Base-by-base conservation (phyloP, 768 basidiomycete genomes). In the Termitomyces sp. region DNA sequence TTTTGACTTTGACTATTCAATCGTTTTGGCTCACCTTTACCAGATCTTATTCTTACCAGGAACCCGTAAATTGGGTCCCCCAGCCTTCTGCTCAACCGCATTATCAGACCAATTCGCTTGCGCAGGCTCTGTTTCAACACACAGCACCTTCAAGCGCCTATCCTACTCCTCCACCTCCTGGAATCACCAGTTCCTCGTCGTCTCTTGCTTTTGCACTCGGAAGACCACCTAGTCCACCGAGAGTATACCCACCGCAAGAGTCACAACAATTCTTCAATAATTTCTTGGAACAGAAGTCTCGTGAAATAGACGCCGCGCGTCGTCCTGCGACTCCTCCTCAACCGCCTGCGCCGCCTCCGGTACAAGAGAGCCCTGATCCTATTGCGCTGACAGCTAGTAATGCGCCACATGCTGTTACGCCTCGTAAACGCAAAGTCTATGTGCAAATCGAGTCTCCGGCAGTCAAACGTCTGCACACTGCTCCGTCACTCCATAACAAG, bases 201-300 rank as follows among this genome's bases (percentile, higher is more conserved):
- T 91, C 90, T 13, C 81, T 91, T 56, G 89, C 90, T 5, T 79
- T 79, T 68, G 91, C 91, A 3, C 79, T 93, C 24, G 88, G 87
- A 5, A 71, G 65, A 30, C 69, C 71, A 2, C 69, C 65, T 3
- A 59, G 64, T 43, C 66, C 65, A 5, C 67, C 65, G 7, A 73
- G 65, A 22, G 64, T 72, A 9, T 82, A 82, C 64, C 69, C 73
- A 20, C 79, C 87, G 6, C 76, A 82, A 55, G 84, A 91, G 45
- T 90, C 87, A 1, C 68, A 76, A 3, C 68, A 74, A 4, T 91
- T 89, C 68, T 89, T 90, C 68, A 80, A 87, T 57, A 73, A 81
- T 24, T 89, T 90, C 68, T 68, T 93, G 24, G 78, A 81, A 14
- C 78, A 82, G 54, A 86, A 83, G 56, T 72, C 78, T 18, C 73